Evolutionary conservation across 768 basidiomycete genomes (phyloP), one percentile per base, ranked within the genome.

Genomic region (Lactifluus piperatus): DNA sequence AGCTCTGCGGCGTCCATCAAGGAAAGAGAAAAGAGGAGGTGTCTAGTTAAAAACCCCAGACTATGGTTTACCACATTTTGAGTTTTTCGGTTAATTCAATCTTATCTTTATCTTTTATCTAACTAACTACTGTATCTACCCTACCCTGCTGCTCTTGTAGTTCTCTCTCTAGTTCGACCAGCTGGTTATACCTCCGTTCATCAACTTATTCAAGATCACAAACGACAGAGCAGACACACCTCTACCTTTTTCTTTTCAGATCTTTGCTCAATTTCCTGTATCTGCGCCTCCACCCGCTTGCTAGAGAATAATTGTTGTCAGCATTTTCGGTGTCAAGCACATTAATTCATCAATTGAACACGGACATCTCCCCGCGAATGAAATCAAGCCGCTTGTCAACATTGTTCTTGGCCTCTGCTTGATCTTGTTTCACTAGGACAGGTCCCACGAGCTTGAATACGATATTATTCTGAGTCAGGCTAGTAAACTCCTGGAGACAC

Each of bases 391-490:
- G 84, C 49, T 88, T 95, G 65, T 92, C 84, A 24, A 98, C 90
- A 67, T 91, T 97, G 63, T 73, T 75, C 70, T 88, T 88, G 32
- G 94, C 95, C 64, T 97, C 95, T 6, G 72, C 72, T 67, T 86
- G 85, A 64, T 97, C 94, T 72, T 97, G 94, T 66, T 86, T 82
- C 9, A 97, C 84, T 27, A 97, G 80, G 6, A 94, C 87, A 1
- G 93, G 91, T 1, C 95, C 95, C 39, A 95, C 80, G 30, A 90
- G 81, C 75, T 97, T 98, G 77, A 85, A 98, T 7, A 98, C 81
- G 16, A 77, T 79, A 68, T 94, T 95, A 59, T 84, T 79, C 4
- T 84, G 74, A 44, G 85, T 86, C 56, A 97, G 71, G 29, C 77
- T 75, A 18, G 77, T 74, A 68, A 98, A 93, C 74, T 97, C 95